Base-by-base conservation (phyloP, 2,329 filamentous ascomycete genomes). In the Fonsecaea nubica region DNA sequence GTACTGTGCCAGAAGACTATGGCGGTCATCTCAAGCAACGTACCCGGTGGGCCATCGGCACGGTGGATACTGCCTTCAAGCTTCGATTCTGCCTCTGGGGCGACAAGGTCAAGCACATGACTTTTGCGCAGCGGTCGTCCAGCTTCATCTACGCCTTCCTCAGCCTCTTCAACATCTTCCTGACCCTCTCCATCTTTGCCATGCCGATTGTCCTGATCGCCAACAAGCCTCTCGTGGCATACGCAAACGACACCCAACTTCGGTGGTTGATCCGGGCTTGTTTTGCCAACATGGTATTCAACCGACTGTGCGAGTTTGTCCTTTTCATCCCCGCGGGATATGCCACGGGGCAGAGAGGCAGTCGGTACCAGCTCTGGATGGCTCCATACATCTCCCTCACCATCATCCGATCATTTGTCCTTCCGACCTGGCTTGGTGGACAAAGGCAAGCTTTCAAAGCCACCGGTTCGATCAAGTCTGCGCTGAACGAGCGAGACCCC, bases 351-450 rank as follows among this genome's bases (percentile, higher is more conserved):
- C 85, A 87, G 74, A 81, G 86, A 62, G 85, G 85, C 45, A 81
- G 82, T 1, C 80, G 85, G 3, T 84, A 84, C 68, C 84, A 87
- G 75, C 78, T 88, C 33, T 89, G 86, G 86, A 88, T 88, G 86
- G 82, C 86, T 6, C 86, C 86, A 0, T 89, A 87, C 75, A 85
- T 87, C 66, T 84, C 85, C 0, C 78, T 87, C 10, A 85, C 83
- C 71, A 82, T 88, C 62, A 76, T 87, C 59, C 85, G 85, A 2
- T 82, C 85, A 1, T 88, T 88, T 72, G 71, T 87, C 13, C 78
- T 88, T 2, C 86, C 86, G 32, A 81, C 74, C 7, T 88, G 86
- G 86, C 82, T 89, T 15, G 87, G 87, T 15, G 87, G 86, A 21
- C 80, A 86, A 72, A 76, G 82, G 0, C 83, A 85, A 74, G 85